These are phyloP conservation scores for Canariomyces notabilis DNA, from an alignment of 2,329 filamentous ascomycete genomes.

Conservation along the genomic window DNA sequence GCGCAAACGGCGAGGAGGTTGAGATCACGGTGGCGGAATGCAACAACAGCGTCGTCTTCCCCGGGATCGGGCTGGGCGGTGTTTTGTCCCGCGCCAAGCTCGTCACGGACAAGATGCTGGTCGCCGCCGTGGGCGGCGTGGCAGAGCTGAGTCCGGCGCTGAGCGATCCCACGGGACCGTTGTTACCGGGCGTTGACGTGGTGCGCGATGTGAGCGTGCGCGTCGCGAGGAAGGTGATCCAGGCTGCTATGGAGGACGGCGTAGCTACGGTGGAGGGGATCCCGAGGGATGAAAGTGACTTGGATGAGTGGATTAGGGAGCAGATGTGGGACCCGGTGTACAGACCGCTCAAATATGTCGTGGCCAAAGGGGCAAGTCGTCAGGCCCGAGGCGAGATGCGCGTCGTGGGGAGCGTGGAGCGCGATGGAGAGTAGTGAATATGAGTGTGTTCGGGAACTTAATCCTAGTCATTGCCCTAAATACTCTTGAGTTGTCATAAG, in stretches of 20 bases:
- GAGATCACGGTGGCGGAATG: constrained; percentile 64
- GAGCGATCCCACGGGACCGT: constrained; percentile 53
- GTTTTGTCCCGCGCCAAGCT: constrained; percentile 64
- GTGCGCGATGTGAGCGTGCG: constrained; percentile 72
- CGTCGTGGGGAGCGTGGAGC: constrained; percentile 37
- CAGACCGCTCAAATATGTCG: constrained; percentile 55
- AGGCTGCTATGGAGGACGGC: constrained; percentile 63
- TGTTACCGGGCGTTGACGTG: constrained; percentile 70
- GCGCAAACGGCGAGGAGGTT: constrained; percentile 39
- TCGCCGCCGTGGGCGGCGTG: constrained; percentile 71
- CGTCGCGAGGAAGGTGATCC: constrained; percentile 72
- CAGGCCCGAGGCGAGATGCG: constrained; percentile 56
- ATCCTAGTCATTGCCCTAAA: background rate
- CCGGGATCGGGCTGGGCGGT: constrained; percentile 75
- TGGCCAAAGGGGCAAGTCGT: constrained; percentile 46
- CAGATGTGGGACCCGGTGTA: constrained; percentile 79
- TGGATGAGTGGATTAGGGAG: constrained; percentile 68
- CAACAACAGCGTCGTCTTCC: constrained; percentile 84
- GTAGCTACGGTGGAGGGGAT: constrained; percentile 62
- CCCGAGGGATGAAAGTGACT: constrained; percentile 47
- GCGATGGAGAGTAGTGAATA: constrained; percentile 3
- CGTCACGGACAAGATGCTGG: constrained; percentile 73
- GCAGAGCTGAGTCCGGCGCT: constrained; percentile 67
- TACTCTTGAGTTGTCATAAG: background rate
- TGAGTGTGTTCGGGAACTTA: background rate